These are phyloP conservation scores for Xylaria sp. DNA, from an alignment of 2,329 filamentous ascomycete genomes.

Conservation along the genomic window DNA sequence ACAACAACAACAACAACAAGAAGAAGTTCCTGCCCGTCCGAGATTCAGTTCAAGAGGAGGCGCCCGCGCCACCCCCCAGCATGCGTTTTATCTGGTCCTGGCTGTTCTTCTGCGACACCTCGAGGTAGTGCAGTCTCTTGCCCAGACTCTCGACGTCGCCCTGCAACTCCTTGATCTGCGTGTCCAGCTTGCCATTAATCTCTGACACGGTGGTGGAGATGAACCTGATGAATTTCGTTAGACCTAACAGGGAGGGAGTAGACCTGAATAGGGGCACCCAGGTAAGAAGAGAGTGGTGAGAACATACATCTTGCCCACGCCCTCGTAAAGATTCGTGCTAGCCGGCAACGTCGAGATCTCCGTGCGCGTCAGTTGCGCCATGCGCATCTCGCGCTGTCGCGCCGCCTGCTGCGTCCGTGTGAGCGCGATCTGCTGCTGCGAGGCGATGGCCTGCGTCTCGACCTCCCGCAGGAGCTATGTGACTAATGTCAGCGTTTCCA, in stretches of 20 bases:
- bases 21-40: no score
- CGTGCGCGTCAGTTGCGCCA: conserved; percentile 78
- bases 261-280: conserved; percentile 3
- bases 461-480: conserved; percentile 83
- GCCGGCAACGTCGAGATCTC: conserved; percentile 74
- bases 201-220: conserved; percentile 67
- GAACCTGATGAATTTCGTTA: conserved; percentile 59
- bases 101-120: conserved; percentile 94
- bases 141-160: conserved; percentile 73
- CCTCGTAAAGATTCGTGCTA: conserved; percentile 82
- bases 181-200: conserved; percentile 69
- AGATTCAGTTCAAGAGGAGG: conserved; percentile 19
- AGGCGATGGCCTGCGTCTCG: conserved; percentile 78
- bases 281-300: background rate
- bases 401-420: conserved; percentile 77
- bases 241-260: background rate
- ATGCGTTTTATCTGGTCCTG: conserved; percentile 87
- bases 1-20: no score
- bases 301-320: conserved; percentile 90
- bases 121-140: conserved; percentile 87
- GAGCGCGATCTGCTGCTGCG: conserved; percentile 87
- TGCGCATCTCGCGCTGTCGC: conserved; percentile 83
- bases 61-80: conserved; percentile 46
- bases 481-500: no score
- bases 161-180: conserved; percentile 69